Percentiles rank a stretch among this genome's conserved stretches.
Conservation (phyloP, 352 stramenopile species). For the Plasmopara muralis region DNA sequence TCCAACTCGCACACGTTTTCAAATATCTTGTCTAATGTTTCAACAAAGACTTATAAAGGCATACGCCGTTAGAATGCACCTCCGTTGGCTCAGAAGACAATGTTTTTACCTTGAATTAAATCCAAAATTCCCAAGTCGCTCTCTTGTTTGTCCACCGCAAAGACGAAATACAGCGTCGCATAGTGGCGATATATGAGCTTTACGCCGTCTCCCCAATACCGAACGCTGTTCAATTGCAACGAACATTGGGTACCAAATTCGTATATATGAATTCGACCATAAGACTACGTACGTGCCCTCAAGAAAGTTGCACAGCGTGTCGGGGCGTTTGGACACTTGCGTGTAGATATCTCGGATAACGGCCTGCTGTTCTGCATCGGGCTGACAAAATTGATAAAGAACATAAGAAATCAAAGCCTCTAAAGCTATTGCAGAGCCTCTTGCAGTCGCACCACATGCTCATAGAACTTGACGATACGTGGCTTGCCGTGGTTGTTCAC, state of each 20-base stretch:
- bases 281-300: conserved; percentile 86
- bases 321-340: conserved; percentile 96
- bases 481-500: conserved; percentile 99
- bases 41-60: conserved; percentile 81
- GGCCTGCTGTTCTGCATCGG: conserved; percentile 94
- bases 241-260: conserved; percentile 3
- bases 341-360: conserved; percentile 98
- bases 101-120: conserved; percentile 92
- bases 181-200: conserved; percentile 99
- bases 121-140: conserved; percentile 98
- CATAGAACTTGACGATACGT: conserved; percentile 98
- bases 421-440: not conserved
- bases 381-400: conserved; percentile 29
- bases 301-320: conserved; percentile 99
- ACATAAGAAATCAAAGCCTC: not conserved
- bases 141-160: conserved; percentile 97
- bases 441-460: conserved; percentile 88
- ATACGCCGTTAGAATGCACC: not conserved
- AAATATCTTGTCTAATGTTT: conserved; percentile 98
- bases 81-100: not conserved
- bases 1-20: conserved; percentile 99
- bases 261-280: not conserved
- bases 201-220: conserved; percentile 94
- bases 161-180: conserved; percentile 99
- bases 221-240: conserved; percentile 36